phyloP scores from a whole-genome alignment of 2,329 filamentous ascomycete genomes.

The Alternaria sp. region DNA sequence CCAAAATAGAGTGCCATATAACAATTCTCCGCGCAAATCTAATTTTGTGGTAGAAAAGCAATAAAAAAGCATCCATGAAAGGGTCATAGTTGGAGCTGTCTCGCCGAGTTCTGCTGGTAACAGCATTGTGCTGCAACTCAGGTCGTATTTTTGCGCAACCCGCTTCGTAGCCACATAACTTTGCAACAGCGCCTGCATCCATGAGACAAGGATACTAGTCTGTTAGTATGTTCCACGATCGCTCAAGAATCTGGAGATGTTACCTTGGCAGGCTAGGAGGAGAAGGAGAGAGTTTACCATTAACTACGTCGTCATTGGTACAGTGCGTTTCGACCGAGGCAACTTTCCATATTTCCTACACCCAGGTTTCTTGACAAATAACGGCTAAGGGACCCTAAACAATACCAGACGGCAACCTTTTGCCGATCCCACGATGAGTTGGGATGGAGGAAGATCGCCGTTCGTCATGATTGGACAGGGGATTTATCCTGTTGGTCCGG shows the following conservation, averaged over 20 bases:
- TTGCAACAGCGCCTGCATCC: not conserved
- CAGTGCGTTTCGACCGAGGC: not conserved
- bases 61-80: no score
- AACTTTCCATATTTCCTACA: not conserved
- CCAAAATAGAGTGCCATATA: not conserved
- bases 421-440: not conserved
- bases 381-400: not conserved
- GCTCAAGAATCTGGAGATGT: not conserved
- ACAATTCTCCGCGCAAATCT: not conserved
- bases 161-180: not conserved
- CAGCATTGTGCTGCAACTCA: not conserved
- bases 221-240: not conserved
- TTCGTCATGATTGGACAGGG: not conserved
- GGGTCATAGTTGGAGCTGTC: not conserved
- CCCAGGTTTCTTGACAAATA: not conserved
- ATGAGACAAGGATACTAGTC: not conserved
- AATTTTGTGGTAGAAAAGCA: not conserved
- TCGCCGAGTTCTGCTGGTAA: not conserved
- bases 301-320: not conserved
- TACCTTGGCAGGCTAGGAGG: not conserved
- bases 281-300: not conserved
- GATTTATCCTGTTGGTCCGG: not conserved
- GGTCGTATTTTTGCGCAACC: not conserved
- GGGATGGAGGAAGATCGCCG: not conserved
- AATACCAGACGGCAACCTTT: not conserved